phyloP scores from a whole-genome alignment of 768 basidiomycete species.

The Boletus rubescentipes region DNA sequence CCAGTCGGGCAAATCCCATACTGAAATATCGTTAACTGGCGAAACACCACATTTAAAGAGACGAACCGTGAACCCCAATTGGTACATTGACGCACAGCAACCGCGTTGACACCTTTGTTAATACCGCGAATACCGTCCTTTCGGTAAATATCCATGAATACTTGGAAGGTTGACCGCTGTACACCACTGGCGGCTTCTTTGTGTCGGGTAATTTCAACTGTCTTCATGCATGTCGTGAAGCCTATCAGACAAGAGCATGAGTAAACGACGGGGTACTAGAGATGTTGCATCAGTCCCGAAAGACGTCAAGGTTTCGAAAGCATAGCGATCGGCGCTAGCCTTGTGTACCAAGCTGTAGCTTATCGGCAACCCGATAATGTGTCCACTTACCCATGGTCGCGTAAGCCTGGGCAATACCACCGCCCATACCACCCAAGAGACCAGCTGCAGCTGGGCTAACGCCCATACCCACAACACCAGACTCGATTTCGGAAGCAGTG shows the following conservation, averaged over 20 bases:
- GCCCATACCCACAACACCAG: conserved; percentile 58
- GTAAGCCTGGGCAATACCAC: conserved; percentile 96
- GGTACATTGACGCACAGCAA: conserved; percentile 88
- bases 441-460: conserved; percentile 81
- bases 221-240: conserved; percentile 99
- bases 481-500: conserved; percentile 93
- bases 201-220: conserved; percentile 93
- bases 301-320: conserved; percentile 14
- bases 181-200: conserved; percentile 85
- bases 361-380: background rate
- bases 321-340: conserved; percentile 22
- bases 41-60: background rate
- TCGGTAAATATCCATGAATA: conserved; percentile 93
- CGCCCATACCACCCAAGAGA: conserved; percentile 94
- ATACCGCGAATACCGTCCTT: conserved; percentile 93
- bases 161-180: conserved; percentile 89
- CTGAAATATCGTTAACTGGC: conserved; percentile 39
- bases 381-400: conserved; percentile 93
- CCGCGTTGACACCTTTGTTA: conserved; percentile 98
- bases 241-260: conserved; percentile 46
- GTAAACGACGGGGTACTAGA: background rate
- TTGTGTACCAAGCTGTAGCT: conserved; percentile 21
- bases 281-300: conserved; percentile 6
- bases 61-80: conserved; percentile 87
- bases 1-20: conserved; percentile 95